Conservation (phyloP, 306 rosid genomes). For the Inga laurina region DNA sequence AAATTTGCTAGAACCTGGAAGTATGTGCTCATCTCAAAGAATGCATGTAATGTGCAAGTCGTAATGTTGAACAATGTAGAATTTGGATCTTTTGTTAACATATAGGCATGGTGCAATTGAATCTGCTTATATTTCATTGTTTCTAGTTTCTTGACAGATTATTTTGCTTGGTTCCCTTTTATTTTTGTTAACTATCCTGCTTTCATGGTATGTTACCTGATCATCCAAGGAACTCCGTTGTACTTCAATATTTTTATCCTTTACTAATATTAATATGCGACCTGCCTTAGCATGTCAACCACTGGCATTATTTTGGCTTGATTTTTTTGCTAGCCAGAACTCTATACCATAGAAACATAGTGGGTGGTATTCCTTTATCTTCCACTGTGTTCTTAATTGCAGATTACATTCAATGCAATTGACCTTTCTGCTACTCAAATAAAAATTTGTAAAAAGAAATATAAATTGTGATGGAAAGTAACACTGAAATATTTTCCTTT, state of each 20-base stretch:
- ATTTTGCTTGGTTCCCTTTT: not conserved
- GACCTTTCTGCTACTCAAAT: not conserved
- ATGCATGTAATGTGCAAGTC: not conserved
- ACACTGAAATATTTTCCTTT: not conserved
- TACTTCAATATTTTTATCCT: not conserved
- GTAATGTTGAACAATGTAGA: not conserved
- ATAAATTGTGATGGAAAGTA: not conserved
- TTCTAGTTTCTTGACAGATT: not conserved
- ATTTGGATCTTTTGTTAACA: not conserved
- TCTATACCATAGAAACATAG: not conserved
- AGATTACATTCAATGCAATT: not conserved
- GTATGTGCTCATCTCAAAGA: constrained; percentile 2
- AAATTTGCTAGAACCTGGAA: not conserved
- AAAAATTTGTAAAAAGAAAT: not conserved
- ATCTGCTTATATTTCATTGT: not conserved
- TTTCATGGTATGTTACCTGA: not conserved
- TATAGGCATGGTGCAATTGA: not conserved
- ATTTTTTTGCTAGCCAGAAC: not conserved
- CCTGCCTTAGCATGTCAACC: not conserved
- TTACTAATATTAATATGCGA: not conserved
- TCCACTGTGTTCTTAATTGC: not conserved
- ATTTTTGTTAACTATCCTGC: constrained; percentile 9
- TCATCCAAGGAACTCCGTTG: not conserved
- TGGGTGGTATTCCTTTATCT: not conserved
- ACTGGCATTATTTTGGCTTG: not conserved